phyloP scores from a whole-genome alignment of 2,329 filamentous ascomycete genomes.

The Cadophora gregata region DNA sequence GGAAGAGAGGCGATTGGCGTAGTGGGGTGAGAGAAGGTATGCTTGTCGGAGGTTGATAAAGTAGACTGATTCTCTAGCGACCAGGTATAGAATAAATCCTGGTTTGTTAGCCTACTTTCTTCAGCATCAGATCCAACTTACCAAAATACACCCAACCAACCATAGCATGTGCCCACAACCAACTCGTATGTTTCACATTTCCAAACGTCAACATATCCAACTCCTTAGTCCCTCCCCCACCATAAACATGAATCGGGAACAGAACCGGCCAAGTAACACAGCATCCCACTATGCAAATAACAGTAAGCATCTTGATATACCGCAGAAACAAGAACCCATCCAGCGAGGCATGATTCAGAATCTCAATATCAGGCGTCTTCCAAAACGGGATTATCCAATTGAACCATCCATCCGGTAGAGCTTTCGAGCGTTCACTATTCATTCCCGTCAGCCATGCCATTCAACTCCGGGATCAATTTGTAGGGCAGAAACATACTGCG shows the following conservation, averaged over 20 bases:
- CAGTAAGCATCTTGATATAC: slow-evolving; percentile 65
- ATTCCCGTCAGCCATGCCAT: not conserved
- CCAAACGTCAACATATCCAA: slow-evolving; percentile 66
- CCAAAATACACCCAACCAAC: slow-evolving; percentile 68
- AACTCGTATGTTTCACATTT: slow-evolving; percentile 58
- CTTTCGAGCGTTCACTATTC: slow-evolving; percentile 42
- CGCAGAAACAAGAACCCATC: slow-evolving; percentile 71
- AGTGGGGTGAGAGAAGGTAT: slow-evolving; percentile 69
- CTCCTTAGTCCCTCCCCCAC: slow-evolving; percentile 57
- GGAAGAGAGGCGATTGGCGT: slow-evolving; percentile 68
- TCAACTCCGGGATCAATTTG: no score
- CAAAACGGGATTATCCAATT: slow-evolving; percentile 46
- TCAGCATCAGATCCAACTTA: slow-evolving; percentile 17
- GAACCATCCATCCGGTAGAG: slow-evolving; percentile 44
- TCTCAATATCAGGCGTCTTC: slow-evolving; percentile 44
- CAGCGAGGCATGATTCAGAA: slow-evolving; percentile 69
- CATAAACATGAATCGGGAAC: slow-evolving; percentile 68
- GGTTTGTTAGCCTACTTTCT: slow-evolving; percentile 19
- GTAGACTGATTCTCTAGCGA: slow-evolving; percentile 70
- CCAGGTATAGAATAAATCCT: slow-evolving; percentile 68
- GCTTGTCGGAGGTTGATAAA: slow-evolving; percentile 74
- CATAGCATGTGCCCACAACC: slow-evolving; percentile 65
- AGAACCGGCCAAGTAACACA: slow-evolving; percentile 68
- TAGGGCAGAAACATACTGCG: slow-evolving; percentile 48
- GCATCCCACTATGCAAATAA: slow-evolving; percentile 66